Percentiles rank a stretch among this genome's conserved stretches.
Conservation (phyloP, 2,329 filamentous ascomycete species). For the Neopestalotiopsis clavispora region DNA sequence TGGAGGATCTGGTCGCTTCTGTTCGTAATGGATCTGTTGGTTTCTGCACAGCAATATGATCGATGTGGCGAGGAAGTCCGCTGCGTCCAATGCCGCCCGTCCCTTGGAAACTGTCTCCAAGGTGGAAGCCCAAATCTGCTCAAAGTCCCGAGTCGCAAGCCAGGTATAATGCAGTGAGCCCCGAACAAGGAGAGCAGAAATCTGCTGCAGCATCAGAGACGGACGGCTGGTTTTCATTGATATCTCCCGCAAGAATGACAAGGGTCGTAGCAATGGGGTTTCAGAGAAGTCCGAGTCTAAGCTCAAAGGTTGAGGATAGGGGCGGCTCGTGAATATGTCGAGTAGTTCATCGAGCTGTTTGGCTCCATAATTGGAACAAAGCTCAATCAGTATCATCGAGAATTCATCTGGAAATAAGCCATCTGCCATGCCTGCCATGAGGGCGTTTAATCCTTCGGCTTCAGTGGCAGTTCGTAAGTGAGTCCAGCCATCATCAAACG, state of each 20-base stretch:
- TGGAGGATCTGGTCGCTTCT: constrained; percentile 22
- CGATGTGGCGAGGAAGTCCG: constrained; percentile 40
- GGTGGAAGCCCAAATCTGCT: constrained; percentile 44
- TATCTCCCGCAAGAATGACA: constrained; percentile 41
- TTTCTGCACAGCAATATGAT: constrained; percentile 38
- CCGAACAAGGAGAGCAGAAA: constrained; percentile 40
- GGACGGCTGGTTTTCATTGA: constrained; percentile 34
- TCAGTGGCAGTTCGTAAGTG: constrained; percentile 50
- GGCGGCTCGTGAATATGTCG: constrained; percentile 37
- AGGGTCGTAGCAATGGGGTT: constrained; percentile 31
- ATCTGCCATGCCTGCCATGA: constrained; percentile 47
- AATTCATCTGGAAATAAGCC: constrained; percentile 47
- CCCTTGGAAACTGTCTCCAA: constrained; percentile 40
- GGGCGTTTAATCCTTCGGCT: constrained; percentile 49
- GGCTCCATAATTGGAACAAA: constrained; percentile 44
- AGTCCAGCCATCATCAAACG: constrained; percentile 47
- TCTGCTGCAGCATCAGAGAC: constrained; percentile 42
- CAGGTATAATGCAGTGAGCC: constrained; percentile 45
- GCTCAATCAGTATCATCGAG: constrained; percentile 43
- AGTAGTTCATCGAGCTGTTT: constrained; percentile 49
- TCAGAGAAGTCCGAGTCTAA: constrained; percentile 36
- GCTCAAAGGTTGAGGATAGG: constrained; percentile 41
- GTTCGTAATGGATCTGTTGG: constrained; percentile 21
- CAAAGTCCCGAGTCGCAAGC: constrained; percentile 48
- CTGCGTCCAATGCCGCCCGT: constrained; percentile 36